Evolutionary conservation across 176 grass and related monocot species (phyloP), one percentile per base, ranked within the genome.

Genomic region (Zoysia japonica): DNA sequence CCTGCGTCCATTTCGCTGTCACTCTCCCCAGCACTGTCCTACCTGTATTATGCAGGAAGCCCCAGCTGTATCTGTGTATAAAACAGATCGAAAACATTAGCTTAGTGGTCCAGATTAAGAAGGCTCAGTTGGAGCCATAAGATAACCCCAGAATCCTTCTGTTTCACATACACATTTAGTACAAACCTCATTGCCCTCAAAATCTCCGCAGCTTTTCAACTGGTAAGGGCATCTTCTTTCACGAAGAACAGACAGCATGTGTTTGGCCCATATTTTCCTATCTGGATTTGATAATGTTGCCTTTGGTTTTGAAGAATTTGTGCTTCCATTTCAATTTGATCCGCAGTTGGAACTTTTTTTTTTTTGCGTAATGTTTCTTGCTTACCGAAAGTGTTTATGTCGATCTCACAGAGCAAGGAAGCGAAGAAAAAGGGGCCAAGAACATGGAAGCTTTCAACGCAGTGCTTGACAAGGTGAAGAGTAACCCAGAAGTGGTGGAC

Each of bases 1-100:
- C 75, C 6, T 64, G 65, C 48, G 57, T 81, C 57, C 70, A 85
- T 71, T 81, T 55, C 70, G 87, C 82, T 85, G 87, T 89, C 87
- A 81, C 57, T 66, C 28, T 28, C 37, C 71, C 77, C 48, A 64
- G 47, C 39, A 62, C 61, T 74, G 48, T 70, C 85, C 80, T 67
- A 78, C 69, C 80, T 56, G 37, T 39, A 67, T 74, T 59, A 78
- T 78, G 80, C 50, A 53, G 60, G 43, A 74, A 74, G 45, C 45
- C 72, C 71, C 64, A 13, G 63, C 61, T 64, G 3, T 75, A 45
- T 73, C 13, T 28, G 28, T 28, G 0, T 28, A 28, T 28, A 84
- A 42, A 12, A 57, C 36, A 70, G 20, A 28, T 28, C 28, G 28
- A 52, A 54, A 60, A 77, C 72, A 77, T 89, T 65, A 59, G 71